phyloP scores from a whole-genome alignment of 2,329 filamentous ascomycete species.

The Claviceps fusiformis region DNA sequence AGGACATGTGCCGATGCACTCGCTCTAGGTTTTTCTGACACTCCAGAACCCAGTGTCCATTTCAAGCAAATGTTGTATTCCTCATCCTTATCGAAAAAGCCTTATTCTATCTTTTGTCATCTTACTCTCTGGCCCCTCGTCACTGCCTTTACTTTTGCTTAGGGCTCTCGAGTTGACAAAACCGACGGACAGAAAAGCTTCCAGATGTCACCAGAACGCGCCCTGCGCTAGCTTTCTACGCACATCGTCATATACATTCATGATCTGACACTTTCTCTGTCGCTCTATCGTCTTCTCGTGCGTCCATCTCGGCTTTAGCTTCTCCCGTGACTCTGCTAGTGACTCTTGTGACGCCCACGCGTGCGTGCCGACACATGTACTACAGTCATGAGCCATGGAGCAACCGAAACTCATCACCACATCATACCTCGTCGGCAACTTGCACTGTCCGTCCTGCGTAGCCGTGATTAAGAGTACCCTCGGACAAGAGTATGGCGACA shows the following conservation, averaged over 20 bases:
- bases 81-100: not conserved
- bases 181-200: not conserved
- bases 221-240: not conserved
- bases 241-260: not conserved
- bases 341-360: not conserved
- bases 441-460: constrained; percentile 69
- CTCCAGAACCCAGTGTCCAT: not conserved
- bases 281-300: not conserved
- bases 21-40: too few species aligned
- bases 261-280: not conserved
- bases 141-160: not conserved
- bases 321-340: too few species aligned
- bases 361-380: not conserved
- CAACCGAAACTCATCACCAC: constrained; percentile 30
- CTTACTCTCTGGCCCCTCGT: not conserved
- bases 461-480: constrained; percentile 49
- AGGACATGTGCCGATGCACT: too few species aligned
- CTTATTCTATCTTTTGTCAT: not conserved
- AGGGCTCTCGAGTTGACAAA: not conserved
- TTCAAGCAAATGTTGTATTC: not conserved
- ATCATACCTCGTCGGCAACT: constrained; percentile 55
- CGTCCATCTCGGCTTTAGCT: too few species aligned
- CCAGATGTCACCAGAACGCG: not conserved
- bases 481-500: constrained; percentile 29
- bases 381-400: constrained; percentile 13